Base-by-base conservation (phyloP, 2,329 filamentous ascomycete genomes). In the Neofusicoccum kwambonambiense region DNA sequence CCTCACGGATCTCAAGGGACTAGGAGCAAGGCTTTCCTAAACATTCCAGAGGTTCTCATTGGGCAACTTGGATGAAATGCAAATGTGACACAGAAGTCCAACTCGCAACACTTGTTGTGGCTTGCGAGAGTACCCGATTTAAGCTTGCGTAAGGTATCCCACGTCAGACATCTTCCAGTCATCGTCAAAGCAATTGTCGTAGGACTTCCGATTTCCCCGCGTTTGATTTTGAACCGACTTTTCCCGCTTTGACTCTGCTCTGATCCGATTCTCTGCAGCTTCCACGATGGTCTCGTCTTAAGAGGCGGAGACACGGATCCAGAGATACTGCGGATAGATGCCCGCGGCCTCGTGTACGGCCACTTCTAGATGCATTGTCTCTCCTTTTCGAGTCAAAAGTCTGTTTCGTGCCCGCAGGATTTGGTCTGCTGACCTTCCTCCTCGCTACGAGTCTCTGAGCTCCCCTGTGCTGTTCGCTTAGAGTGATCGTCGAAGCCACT, bases 41-140 rank as follows among this genome's bases (percentile, higher is more conserved):
- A 31, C 19, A 31, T 44, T 12, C 27, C 13, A 2, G 44, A 12
- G 3, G 1, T 34, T 17, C 1, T 57, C 3, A 57, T 57, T 57
- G 52, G 52, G 22, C 8, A n/a, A 44, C 12, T 44, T 19, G 31
- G 39, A 12, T 31, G 19, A 34, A 34, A 39, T 44, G 52, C 52
- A 57, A 34, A 39, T 34, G 52, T 44, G 52, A 57, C 39, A 44
- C 52, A 27, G 52, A n/a, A 11, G 34, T 13, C 27, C 37, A 57
- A 15, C 22, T n/a, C 19, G 37, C 52, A 39, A 44, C 52, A 31
- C 22, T 13, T 44, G 39, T 2, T 57, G 52, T 57, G 37, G 52
- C 52, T 57, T 57, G 39, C 52, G 52, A 57, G 31, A 57, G 39
- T 44, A 44, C 52, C 52, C 52, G 52, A 57, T 31, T 57, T 57